Percentiles rank a stretch among this genome's conserved stretches.
phyloP scores from a whole-genome alignment of 2,329 filamentous ascomycete species.

The Sphaerostilbella broomeana region DNA sequence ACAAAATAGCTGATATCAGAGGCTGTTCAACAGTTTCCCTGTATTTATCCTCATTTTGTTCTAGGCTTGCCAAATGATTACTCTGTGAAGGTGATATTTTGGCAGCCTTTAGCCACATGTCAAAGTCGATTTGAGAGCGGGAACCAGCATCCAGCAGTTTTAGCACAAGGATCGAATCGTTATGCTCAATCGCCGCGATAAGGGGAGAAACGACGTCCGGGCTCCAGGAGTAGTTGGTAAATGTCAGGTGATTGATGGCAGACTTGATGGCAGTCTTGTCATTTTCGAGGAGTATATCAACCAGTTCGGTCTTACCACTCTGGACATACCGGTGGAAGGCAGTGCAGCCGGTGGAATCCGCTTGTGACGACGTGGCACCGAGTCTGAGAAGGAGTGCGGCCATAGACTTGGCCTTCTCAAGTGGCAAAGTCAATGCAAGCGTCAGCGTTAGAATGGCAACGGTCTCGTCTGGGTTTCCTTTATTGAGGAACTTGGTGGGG shows the following conservation, averaged over 20 bases:
- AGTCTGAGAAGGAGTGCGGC: slow-evolving; percentile 57
- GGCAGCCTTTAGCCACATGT: slow-evolving; percentile 55
- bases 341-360: slow-evolving; percentile 57
- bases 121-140: slow-evolving; percentile 52
- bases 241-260: slow-evolving; percentile 59
- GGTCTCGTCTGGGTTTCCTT: slow-evolving; percentile 38
- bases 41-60: slow-evolving; percentile 46
- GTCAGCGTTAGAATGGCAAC: slow-evolving; percentile 63
- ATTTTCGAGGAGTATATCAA: slow-evolving; percentile 45
- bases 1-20: slow-evolving; percentile 53
- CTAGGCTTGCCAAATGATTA: slow-evolving; percentile 30
- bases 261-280: slow-evolving; percentile 56
- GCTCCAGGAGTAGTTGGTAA: slow-evolving; percentile 30
- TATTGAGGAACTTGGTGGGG: slow-evolving; percentile 60
- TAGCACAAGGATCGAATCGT: slow-evolving; percentile 46
- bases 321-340: slow-evolving; percentile 59
- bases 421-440: slow-evolving; percentile 58
- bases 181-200: slow-evolving; percentile 49
- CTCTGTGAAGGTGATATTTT: slow-evolving; percentile 37
- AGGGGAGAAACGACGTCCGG: slow-evolving; percentile 43
- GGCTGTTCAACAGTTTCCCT: slow-evolving; percentile 52
- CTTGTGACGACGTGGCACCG: slow-evolving; percentile 68
- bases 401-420: slow-evolving; percentile 59
- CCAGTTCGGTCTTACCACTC: slow-evolving; percentile 39
- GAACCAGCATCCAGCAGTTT: slow-evolving; percentile 61